Evolutionary conservation across 228 moss, liverwort and hornwort genomes (phyloP), one percentile per base, ranked within the genome.

Genomic region (Sphagnum magellanicum): DNA sequence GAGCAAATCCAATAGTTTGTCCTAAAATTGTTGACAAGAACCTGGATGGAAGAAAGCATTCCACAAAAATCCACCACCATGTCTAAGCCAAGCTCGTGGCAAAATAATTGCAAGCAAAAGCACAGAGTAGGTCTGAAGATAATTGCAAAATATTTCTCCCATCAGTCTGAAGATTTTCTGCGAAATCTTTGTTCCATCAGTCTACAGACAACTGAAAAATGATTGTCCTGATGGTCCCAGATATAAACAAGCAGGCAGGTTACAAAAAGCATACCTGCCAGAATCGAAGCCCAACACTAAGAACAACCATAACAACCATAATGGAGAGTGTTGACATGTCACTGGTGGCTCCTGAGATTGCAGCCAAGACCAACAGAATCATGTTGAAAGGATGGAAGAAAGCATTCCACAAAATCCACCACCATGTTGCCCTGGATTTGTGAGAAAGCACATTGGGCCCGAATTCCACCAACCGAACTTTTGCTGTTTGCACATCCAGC

Each of bases 231-330:
- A 32, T 32, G 32, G 32, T 3, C 32, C 32, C 32, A 32, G 32
- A 32, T 3, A 32, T 32, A 32, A 32, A 32, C 32, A 32, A 2
- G 32, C 32, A 32, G 32, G 32, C 32, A 32, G 32, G 32, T 32
- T 32, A 32, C 32, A 32, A 32, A 32, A 32, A 32, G 3, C 32
- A 12, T 63, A 77, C 77, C 77, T 77, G 77, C 77, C 61, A 62
- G 58, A 77, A 77, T 49, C 77, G 73, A 70, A 77, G 77, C 47
- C 77, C 73, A 53, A 73, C 77, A 64, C 77, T 77, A 53, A 77
- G 57, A 59, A 73, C 48, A n/a, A 77, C 77, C 78, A 78, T 78
- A n/a, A 65, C 59, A 15, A 78, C 64, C 73, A 78, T 78, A 16
- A 73, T 78, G 15, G 70, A 51, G 16, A 73, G 73, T 11, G 78